Evolutionary conservation across 345 rosid species (phyloP).

Genomic region (Gossypium sturtianum): DNA sequence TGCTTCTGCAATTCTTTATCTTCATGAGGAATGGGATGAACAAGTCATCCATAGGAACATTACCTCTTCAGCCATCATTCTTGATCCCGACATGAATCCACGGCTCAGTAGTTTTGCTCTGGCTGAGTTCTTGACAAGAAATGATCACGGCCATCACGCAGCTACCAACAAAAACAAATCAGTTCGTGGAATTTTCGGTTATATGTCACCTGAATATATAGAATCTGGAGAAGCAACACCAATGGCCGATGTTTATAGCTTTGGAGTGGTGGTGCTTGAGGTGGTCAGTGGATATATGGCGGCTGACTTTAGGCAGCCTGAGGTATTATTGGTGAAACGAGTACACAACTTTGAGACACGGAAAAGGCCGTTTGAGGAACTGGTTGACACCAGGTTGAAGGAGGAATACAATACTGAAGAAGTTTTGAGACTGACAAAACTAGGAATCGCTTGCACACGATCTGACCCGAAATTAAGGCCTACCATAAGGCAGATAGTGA

Average conservation of each 20-base stretch:
- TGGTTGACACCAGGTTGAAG: slow-evolving; percentile 52
- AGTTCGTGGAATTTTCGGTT: slow-evolving; percentile 85
- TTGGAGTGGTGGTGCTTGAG: slow-evolving; percentile 84
- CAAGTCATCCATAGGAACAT: slow-evolving; percentile 88
- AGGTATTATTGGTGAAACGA: slow-evolving; percentile 58
- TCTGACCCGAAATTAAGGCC: slow-evolving; percentile 71
- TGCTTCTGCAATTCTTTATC: slow-evolving; percentile 77
- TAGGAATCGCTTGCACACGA: slow-evolving; percentile 80
- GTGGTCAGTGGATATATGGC: slow-evolving; percentile 83
- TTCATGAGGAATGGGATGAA: slow-evolving; percentile 96
- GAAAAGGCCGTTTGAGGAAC: slow-evolving; percentile 39
- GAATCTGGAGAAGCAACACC: slow-evolving; percentile 84
- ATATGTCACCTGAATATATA: slow-evolving; percentile 91
- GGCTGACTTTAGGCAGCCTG: slow-evolving; percentile 73
- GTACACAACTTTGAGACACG: slow-evolving; percentile 47
- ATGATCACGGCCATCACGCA: slow-evolving; percentile 65
- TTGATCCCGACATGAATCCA: slow-evolving; percentile 78
- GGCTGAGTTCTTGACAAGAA: slow-evolving; percentile 84
- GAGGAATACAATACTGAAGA: slow-evolving; percentile 42
- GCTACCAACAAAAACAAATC: slow-evolving; percentile 39
- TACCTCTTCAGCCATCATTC: slow-evolving; percentile 68
- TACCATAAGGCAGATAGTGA: slow-evolving; percentile 70
- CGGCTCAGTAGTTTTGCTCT: slow-evolving; percentile 83
- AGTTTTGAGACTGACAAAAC: slow-evolving; percentile 44
- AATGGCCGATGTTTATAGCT: slow-evolving; percentile 80